phyloP scores from a whole-genome alignment of 257 asterid genomes.

The Nicotiana tomentosiformis region DNA sequence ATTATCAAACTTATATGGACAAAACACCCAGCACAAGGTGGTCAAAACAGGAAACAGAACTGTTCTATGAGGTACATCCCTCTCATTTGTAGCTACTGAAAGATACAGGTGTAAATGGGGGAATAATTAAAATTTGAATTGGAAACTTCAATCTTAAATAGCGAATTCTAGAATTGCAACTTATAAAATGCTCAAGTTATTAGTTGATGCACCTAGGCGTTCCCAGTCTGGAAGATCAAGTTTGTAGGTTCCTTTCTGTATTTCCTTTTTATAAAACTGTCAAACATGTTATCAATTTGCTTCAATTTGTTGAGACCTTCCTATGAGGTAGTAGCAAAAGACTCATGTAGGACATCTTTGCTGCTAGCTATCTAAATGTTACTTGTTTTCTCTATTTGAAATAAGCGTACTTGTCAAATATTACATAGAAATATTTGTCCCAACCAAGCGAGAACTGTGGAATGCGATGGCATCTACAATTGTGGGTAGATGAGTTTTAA shows the following conservation, averaged over 20 bases:
- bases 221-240: background rate
- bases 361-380: background rate
- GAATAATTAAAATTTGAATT: background rate
- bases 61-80: conserved; percentile 71
- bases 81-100: background rate
- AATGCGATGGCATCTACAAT: background rate
- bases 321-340: background rate
- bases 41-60: conserved; percentile 82
- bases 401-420: background rate
- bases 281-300: background rate
- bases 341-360: background rate
- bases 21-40: conserved; percentile 61
- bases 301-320: background rate
- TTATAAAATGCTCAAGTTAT: background rate
- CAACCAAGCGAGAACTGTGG: background rate
- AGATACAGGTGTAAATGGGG: background rate
- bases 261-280: background rate
- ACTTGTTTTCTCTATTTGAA: background rate
- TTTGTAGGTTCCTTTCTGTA: background rate
- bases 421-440: background rate
- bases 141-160: background rate
- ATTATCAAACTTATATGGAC: conserved; percentile 78
- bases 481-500: too few relatives aligned
- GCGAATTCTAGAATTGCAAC: background rate
- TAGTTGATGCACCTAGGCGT: background rate